Conservation (phyloP, 495 filamentous ascomycete genomes). For the Penicillium antarcticum region DNA sequence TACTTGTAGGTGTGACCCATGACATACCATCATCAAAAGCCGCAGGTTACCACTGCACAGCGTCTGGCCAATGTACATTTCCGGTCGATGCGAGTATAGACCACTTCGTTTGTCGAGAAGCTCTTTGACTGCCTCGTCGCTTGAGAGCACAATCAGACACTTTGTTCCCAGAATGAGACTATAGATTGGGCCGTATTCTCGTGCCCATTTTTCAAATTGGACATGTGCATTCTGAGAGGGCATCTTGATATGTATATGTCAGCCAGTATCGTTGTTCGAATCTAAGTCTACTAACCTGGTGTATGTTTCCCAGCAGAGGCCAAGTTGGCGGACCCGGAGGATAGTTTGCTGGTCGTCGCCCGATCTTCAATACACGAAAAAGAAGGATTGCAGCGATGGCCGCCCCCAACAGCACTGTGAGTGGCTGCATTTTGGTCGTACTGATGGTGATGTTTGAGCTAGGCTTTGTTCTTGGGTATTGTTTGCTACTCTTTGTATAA, state of each 20-base stretch:
- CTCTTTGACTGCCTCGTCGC: conserved; percentile 54
- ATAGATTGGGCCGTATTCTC: conserved; percentile 62
- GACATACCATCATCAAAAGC: conserved; percentile 31
- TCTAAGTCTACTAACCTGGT: conserved; percentile 16
- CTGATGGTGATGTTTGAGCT: neutral
- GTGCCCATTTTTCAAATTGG: conserved; percentile 60
- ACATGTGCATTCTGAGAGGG: conserved; percentile 15
- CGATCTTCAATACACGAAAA: conserved; percentile 11
- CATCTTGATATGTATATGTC: conserved; percentile 7
- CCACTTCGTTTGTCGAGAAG: conserved; percentile 54
- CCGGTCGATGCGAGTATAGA: conserved; percentile 63
- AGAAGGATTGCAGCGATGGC: conserved; percentile 8
- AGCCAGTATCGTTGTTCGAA: neutral
- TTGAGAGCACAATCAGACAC: conserved; percentile 58
- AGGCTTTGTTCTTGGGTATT: no score
- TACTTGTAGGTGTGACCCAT: no score
- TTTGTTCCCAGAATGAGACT: conserved; percentile 54
- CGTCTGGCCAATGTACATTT: conserved; percentile 38
- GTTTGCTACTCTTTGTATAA: neutral
- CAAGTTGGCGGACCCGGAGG: conserved; percentile 37
- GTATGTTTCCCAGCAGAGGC: conserved; percentile 34
- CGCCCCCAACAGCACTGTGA: conserved; percentile 2
- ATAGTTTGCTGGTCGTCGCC: conserved; percentile 25
- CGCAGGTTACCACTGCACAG: conserved; percentile 28
- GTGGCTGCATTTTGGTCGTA: conserved; percentile 4